Evolutionary conservation across 2,329 filamentous ascomycete genomes (phyloP), one percentile per base, ranked within the genome.

Genomic region (Pseudopyricularia cyperi): DNA sequence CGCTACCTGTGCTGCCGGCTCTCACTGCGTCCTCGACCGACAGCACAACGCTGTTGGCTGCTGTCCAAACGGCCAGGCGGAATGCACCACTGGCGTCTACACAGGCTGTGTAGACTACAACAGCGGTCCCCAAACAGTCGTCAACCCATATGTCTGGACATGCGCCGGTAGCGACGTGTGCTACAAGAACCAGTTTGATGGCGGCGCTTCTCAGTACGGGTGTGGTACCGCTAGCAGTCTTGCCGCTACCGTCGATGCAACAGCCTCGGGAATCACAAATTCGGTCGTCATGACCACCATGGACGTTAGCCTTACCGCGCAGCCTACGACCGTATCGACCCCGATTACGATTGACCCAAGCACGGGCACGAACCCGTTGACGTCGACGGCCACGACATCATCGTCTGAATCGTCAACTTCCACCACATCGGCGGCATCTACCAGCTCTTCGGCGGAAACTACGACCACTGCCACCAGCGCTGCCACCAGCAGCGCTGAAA

Each of bases 91-190:
- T 3, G 78, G 78, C 51, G 71, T 82, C 37, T 82, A 72, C 60
- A 82, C 77, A 2, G 71, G 68, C 37, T 82, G 78, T 54, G 74
- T 79, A 42, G 78, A 82, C 58, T 59, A 60, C 50, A 73, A 71
- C 57, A 77, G 71, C 52, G 66, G 66, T 4, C 65, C 71, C 1
- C 74, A 77, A 59, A 73, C 70, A 3, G 73, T 70, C 52, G 65
- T 72, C 52, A 72, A 82, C 56, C 77, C 77, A 0, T 80, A 79
- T 54, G 66, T 80, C 32, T 80, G 68, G 58, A 79, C 76, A 9
- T 82, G 78, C 61, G 56, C 61, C n/a, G 73, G 70, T 4, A 63
- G 65, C 48, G 59, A 74, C 46, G 70, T 77, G 15, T 81, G 78
- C 59, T 82, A 77, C 63, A 69, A 63, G 56, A 81, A 82, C 57